Evolutionary conservation across 1,284 basidiomycete species (phyloP).

Genomic region (Sporisorium reilianum): DNA sequence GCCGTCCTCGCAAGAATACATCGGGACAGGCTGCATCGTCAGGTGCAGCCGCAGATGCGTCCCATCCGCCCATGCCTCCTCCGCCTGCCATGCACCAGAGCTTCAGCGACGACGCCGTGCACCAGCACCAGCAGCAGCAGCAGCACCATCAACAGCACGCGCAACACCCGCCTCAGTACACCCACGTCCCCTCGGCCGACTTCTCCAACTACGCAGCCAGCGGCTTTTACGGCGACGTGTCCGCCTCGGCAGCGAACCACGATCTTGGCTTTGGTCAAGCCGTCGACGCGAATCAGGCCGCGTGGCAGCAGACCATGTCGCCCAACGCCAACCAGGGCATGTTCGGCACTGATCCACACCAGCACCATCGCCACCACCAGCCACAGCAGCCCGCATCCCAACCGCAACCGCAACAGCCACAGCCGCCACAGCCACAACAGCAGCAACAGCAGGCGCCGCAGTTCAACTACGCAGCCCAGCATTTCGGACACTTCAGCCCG

Average conservation of each 20-base stretch:
- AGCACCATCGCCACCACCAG: constrained; percentile 17
- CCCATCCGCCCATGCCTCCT: constrained; percentile 26
- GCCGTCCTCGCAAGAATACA: constrained; percentile 46
- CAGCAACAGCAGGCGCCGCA: constrained; percentile 1
- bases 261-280: constrained; percentile 14
- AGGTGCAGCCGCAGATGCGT: constrained; percentile 4
- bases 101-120: constrained; percentile 38
- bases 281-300: constrained; percentile 28
- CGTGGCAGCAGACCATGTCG: constrained; percentile 31
- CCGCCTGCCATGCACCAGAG: constrained; percentile 42
- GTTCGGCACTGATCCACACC: constrained; percentile 21
- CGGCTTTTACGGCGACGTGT: constrained; percentile 26
- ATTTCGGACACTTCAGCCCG: constrained; percentile 44
- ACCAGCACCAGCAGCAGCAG: constrained; percentile 45
- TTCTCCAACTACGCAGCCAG: constrained; percentile 18
- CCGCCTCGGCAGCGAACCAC: constrained; percentile 2
- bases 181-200: constrained; percentile 34
- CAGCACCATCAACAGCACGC: constrained; percentile 17
- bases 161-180: constrained; percentile 37
- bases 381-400: constrained; percentile 17
- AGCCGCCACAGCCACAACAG: constrained; percentile 26
- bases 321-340: constrained; percentile 25
- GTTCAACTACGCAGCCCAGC: constrained; percentile 24
- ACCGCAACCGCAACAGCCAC: constrained; percentile 8
- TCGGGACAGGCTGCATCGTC: constrained; percentile 5